A percentile compares a stretch with the other conserved stretches of the same genome.
These are phyloP conservation scores for Exophiala alcalophila DNA, from an alignment of 2,329 filamentous ascomycete species.

Conservation along the genomic window DNA sequence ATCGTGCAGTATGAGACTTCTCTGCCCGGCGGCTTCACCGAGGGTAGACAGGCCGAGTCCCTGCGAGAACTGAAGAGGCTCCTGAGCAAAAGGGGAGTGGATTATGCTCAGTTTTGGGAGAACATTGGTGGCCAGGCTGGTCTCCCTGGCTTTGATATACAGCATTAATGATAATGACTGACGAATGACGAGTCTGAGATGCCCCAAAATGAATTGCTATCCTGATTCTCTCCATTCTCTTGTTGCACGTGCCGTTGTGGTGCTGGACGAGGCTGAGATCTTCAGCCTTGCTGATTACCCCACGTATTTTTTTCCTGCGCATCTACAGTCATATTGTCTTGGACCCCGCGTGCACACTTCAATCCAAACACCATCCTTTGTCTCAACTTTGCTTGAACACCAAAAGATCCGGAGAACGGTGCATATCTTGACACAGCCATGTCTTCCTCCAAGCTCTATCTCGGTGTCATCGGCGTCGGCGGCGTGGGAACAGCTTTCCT, in stretches of 20 bases:
- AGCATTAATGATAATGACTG: conserved; percentile 1
- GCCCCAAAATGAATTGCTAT: too few relatives aligned
- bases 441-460: conserved; percentile 23
- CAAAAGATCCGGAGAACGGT: neutral
- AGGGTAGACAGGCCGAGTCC: conserved; percentile 67
- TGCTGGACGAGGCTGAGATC: conserved; percentile 7
- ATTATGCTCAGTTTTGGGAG: conserved; percentile 78
- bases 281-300: too few relatives aligned
- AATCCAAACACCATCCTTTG: too few relatives aligned
- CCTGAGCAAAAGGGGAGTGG: conserved; percentile 71
- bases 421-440: too few relatives aligned
- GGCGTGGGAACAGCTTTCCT: conserved; percentile 93
- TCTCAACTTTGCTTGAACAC: too few relatives aligned
- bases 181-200: too few relatives aligned
- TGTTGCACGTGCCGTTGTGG: neutral
- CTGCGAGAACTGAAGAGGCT: conserved; percentile 71
- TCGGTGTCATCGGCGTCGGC: conserved; percentile 65
- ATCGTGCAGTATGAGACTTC: conserved; percentile 84
- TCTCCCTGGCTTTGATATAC: conserved; percentile 47
- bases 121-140: conserved; percentile 63
- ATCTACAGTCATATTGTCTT: too few relatives aligned
- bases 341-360: too few relatives aligned
- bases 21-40: conserved; percentile 72
- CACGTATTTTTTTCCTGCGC: too few relatives aligned
- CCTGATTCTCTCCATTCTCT: neutral